Percentiles rank a stretch among this genome's conserved stretches.
These are phyloP conservation scores for Citropsis articulata DNA, from an alignment of 345 rosid genomes.

Conservation along the genomic window DNA sequence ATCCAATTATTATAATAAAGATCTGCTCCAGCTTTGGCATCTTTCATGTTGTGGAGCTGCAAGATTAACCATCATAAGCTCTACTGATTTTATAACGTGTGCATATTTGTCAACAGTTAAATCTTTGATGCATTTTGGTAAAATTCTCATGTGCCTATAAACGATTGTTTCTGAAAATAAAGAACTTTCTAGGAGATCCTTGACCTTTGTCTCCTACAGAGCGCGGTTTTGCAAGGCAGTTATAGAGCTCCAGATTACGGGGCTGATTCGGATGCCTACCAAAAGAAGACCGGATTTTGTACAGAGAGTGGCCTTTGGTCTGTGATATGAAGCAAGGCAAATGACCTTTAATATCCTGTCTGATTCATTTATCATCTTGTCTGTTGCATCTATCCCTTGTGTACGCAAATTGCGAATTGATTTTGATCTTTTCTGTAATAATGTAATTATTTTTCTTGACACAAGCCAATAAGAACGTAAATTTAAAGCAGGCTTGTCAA, in stretches of 20 bases:
- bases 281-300: constrained; percentile 82
- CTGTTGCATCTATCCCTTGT: not conserved
- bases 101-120: not conserved
- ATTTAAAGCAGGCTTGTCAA: not conserved
- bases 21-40: too few species aligned
- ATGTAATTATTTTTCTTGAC: not conserved
- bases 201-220: constrained; percentile 47
- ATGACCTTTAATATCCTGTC: not conserved
- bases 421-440: not conserved
- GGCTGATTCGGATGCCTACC: constrained; percentile 84
- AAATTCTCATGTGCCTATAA: not conserved
- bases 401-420: not conserved
- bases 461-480: not conserved
- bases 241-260: constrained; percentile 84
- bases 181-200: constrained; percentile 27
- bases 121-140: not conserved
- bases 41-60: too few species aligned
- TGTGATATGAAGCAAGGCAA: constrained; percentile 21
- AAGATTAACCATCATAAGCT: too few species aligned
- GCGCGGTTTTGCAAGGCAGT: constrained; percentile 84
- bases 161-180: too few species aligned
- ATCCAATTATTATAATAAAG: not conserved
- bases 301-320: constrained; percentile 86
- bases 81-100: not conserved
- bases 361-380: not conserved